These are phyloP conservation scores for Martiniozyma abietophila DNA, from an alignment of 805 yeast species.

Conservation along the genomic window DNA sequence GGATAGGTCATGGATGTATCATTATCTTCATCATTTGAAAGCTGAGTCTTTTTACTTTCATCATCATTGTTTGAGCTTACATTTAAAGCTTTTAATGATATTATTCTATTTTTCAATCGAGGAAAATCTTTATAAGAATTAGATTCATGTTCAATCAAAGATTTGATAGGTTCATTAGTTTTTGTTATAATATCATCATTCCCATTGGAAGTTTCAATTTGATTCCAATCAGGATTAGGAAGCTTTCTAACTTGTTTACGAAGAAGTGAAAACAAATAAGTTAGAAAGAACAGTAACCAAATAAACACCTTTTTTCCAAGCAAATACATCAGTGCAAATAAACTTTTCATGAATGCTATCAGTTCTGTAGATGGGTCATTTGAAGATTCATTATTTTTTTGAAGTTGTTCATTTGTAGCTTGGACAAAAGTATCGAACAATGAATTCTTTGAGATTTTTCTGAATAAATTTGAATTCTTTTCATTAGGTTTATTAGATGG, in stretches of 20 bases:
- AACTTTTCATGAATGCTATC: conserved; percentile 14
- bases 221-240: conserved; percentile 19
- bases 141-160: no score
- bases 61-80: no score
- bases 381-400: neutral
- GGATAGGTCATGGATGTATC: no score
- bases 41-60: no score
- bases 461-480: neutral
- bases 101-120: no score
- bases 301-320: conserved; percentile 16
- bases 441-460: conserved; percentile 5
- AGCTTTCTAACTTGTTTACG: conserved; percentile 15
- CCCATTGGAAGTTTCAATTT: conserved; percentile 1
- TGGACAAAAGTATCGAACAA: no score
- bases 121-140: no score
- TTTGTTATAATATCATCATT: neutral
- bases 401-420: neutral
- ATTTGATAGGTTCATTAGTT: no score
- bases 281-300: conserved; percentile 20
- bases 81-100: no score
- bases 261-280: conserved; percentile 10
- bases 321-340: conserved; percentile 14
- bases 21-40: no score
- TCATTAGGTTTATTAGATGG: neutral
- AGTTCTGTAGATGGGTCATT: conserved; percentile 4